These are phyloP conservation scores for Opeltia flavorubescens DNA, from an alignment of 495 filamentous ascomycete species.

Conservation along the genomic window DNA sequence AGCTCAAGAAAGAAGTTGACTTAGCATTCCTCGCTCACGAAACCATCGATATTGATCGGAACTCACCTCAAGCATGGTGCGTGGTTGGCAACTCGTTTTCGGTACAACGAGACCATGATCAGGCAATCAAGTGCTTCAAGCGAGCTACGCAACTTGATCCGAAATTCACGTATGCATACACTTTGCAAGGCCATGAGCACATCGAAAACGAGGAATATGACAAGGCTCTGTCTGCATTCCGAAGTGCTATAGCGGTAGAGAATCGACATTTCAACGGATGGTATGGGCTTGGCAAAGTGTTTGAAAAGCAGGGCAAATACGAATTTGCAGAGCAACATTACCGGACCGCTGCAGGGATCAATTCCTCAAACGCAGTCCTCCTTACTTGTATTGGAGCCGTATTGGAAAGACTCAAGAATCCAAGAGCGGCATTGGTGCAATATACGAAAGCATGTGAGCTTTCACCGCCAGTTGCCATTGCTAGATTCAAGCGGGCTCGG, in stretches of 20 bases:
- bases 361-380: constrained; percentile 80
- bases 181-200: constrained; percentile 90
- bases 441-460: constrained; percentile 69
- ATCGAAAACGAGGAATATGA: constrained; percentile 96
- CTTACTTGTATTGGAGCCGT: constrained; percentile 84
- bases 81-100: constrained; percentile 91
- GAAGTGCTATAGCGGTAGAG: constrained; percentile 69
- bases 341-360: constrained; percentile 68
- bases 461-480: constrained; percentile 65
- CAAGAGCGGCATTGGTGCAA: constrained; percentile 57
- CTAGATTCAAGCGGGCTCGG: constrained; percentile 84
- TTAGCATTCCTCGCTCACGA: constrained; percentile 86
- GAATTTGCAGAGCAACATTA: constrained; percentile 86
- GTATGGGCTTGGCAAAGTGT: constrained; percentile 87
- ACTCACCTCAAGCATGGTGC: constrained; percentile 91
- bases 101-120: constrained; percentile 86
- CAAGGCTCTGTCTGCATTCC: constrained; percentile 75
- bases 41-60: constrained; percentile 67
- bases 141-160: constrained; percentile 81
- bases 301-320: constrained; percentile 87
- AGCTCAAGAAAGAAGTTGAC: constrained; percentile 80
- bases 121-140: constrained; percentile 89
- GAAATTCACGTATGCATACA: constrained; percentile 88
- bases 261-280: constrained; percentile 90
- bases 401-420: constrained; percentile 73